A percentile compares a stretch with the other conserved stretches of the same genome.
phyloP scores from a whole-genome alignment of 441 rosid species.

The Kokia cookei region DNA sequence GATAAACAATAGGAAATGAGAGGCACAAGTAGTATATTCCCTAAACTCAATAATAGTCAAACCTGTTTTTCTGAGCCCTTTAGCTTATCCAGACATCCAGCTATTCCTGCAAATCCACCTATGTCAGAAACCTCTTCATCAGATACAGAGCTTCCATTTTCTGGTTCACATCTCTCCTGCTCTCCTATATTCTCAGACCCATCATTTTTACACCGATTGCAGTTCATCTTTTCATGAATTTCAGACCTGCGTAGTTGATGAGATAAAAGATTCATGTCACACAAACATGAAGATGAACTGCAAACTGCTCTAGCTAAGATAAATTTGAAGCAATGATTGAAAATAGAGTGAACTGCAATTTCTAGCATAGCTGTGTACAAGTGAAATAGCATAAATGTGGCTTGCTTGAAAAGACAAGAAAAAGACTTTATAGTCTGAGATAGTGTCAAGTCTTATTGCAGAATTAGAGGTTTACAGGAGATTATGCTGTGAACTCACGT shows the following conservation, averaged over 20 bases:
- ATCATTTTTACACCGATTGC: conserved; percentile 54
- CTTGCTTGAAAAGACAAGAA: not conserved
- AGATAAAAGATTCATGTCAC: not conserved
- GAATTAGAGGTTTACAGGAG: not conserved
- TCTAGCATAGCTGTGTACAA: not conserved
- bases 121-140: conserved; percentile 51
- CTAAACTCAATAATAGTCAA: conserved; percentile 3
- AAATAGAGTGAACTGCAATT: not conserved
- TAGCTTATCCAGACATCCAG: conserved; percentile 62
- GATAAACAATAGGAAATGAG: not conserved
- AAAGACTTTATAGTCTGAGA: not conserved
- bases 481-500: not conserved
- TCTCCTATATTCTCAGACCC: conserved; percentile 19
- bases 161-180: conserved; percentile 27
- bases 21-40: not conserved
- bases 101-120: conserved; percentile 80
- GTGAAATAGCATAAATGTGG: not conserved
- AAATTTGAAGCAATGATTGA: not conserved
- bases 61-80: conserved; percentile 92
- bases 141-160: conserved; percentile 11
- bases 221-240: conserved; percentile 88
- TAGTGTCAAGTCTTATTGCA: not conserved
- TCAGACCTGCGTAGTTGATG: conserved; percentile 59
- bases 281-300: conserved; percentile 1
- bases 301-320: not conserved